Base-by-base conservation (phyloP, 305 asterid genomes). In the Lippia alba region DNA sequence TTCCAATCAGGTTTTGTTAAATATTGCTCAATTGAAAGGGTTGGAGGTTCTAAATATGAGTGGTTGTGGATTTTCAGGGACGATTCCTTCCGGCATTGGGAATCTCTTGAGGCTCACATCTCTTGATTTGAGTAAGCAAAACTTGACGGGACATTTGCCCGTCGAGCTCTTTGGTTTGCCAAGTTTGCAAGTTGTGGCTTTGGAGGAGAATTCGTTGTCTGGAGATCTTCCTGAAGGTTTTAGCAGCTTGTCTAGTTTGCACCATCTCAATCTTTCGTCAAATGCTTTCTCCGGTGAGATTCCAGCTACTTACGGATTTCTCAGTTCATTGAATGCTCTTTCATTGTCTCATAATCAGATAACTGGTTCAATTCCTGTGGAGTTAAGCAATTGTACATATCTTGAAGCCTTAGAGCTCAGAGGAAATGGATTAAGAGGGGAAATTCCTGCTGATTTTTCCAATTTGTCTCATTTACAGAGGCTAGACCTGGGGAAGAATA, bases 201-300 rank as follows among this genome's bases (percentile, higher is more conserved):
- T 91, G 76, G 83, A 89, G 51, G 89, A 85, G 67, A 91, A 91
- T 70, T 72, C 64, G 5, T 73, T 91, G 2, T 84, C 85, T 56
- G 94, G 96, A 32, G 77, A 79, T 72, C 71, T 87, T 80, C 96
- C 96, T 58, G 93, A 89, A 81, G 97, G 97, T 33, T 89, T 91
- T 80, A 87, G 97, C 79, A 89, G 97, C 78, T 76, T 89, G 76
- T 86, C 94, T 12, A 45, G 92, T 75, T 78, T 91, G 81, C 81
- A 79, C 66, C 74, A 78, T 74, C 86, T 91, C 64, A 89, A 91
- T 75, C 90, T 91, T 19, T 91, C 96, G 0, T 77, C 83, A 1
- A 91, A 91, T 83, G 64, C 72, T 58, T 89, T 89, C 73, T 70
- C 88, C 4, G 92, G 91, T 34, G 80, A 69, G 74, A 80, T 91